Conservation (phyloP, 768 basidiomycete species). For the Lepiota venenata region DNA sequence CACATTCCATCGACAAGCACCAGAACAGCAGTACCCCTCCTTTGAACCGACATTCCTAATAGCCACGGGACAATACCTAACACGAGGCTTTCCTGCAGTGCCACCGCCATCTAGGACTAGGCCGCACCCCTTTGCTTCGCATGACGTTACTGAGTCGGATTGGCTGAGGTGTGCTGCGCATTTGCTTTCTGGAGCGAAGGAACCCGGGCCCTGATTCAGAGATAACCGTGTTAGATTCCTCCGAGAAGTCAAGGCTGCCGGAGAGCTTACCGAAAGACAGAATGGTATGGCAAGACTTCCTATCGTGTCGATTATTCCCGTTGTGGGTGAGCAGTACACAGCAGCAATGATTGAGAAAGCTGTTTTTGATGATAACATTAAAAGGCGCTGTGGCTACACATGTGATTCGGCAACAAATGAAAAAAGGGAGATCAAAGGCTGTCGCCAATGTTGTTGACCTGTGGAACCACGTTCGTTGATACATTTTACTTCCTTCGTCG, state of each 20-base stretch:
- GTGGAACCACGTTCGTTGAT: slow-evolving; percentile 42
- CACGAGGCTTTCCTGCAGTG: slow-evolving; percentile 39
- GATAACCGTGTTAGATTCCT: background rate
- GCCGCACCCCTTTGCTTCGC: slow-evolving; percentile 48
- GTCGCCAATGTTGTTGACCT: slow-evolving; percentile 39
- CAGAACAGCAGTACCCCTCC: slow-evolving; percentile 12
- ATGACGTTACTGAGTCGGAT: slow-evolving; percentile 47
- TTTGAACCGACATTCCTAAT: slow-evolving; percentile 32
- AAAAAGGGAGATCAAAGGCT: slow-evolving; percentile 28
- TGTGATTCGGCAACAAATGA: slow-evolving; percentile 28
- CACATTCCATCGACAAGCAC: slow-evolving; percentile 19
- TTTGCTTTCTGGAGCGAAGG: background rate
- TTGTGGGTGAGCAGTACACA: slow-evolving; percentile 3
- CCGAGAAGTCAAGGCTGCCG: slow-evolving; percentile 1
- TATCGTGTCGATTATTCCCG: slow-evolving; percentile 1
- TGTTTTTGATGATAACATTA: background rate
- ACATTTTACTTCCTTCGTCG: background rate
- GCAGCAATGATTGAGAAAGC: background rate
- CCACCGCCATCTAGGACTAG: slow-evolving; percentile 34
- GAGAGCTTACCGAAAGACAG: background rate
- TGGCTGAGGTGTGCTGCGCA: slow-evolving; percentile 37
- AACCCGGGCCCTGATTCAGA: background rate
- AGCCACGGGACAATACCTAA: slow-evolving; percentile 28
- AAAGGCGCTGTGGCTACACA: slow-evolving; percentile 19
- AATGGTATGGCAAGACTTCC: background rate